phyloP scores from a whole-genome alignment of 441 rosid species.

The Adansonia grandidieri region DNA sequence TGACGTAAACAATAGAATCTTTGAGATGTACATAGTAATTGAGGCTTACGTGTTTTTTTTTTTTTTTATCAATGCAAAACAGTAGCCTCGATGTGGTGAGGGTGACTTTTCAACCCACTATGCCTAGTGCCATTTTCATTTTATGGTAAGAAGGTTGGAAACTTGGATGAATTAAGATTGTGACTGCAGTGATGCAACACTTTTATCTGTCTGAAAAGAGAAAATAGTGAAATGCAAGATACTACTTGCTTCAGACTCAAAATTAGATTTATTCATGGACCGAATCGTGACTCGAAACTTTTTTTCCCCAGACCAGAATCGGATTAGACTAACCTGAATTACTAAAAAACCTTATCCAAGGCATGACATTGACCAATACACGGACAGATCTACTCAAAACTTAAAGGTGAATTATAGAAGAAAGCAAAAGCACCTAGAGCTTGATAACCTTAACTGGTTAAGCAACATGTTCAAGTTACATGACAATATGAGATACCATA shows the following conservation, averaged over 20 bases:
- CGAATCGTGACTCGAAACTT: too few relatives aligned
- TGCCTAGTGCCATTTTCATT: not conserved
- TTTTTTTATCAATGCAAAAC: too few relatives aligned
- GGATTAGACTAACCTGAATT: too few relatives aligned
- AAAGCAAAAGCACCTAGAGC: not conserved
- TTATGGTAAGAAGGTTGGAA: not conserved
- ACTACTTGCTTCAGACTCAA: not conserved
- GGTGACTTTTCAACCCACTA: not conserved
- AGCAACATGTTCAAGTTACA: not conserved
- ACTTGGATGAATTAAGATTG: not conserved
- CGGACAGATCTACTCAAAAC: too few relatives aligned
- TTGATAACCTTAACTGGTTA: not conserved
- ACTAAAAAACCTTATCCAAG: too few relatives aligned
- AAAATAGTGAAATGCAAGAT: not conserved
- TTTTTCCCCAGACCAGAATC: too few relatives aligned
- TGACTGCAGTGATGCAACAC: not conserved
- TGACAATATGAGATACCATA: not conserved
- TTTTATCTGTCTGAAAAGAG: not conserved
- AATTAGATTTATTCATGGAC: not conserved
- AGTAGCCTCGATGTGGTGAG: not conserved
- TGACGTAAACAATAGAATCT: too few relatives aligned
- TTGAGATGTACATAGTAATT: too few relatives aligned
- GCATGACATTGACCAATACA: too few relatives aligned
- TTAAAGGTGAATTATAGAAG: not conserved
- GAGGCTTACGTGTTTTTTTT: too few relatives aligned